Conservation (phyloP, 441 rosid species). For the Hura crepitans region DNA sequence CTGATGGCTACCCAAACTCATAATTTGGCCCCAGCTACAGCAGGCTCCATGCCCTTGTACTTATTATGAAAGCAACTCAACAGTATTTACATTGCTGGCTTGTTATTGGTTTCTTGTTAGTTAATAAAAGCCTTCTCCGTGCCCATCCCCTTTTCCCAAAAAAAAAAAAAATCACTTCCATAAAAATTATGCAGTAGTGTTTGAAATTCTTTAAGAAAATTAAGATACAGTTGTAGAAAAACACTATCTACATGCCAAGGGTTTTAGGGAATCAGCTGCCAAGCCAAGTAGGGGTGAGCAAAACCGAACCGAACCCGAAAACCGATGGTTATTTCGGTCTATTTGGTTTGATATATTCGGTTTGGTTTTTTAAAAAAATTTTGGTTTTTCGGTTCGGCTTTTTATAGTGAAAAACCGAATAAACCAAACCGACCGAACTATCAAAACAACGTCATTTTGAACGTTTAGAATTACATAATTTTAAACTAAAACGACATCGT, state of each 20-base stretch:
- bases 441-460: too few relatives aligned
- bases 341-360: too few relatives aligned
- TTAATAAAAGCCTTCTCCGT: neutral
- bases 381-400: too few relatives aligned
- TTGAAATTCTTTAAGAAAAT: neutral
- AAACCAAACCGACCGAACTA: too few relatives aligned
- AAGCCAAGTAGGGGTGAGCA: neutral
- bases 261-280: neutral
- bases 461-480: too few relatives aligned
- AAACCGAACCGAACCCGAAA: neutral
- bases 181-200: neutral
- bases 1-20: neutral
- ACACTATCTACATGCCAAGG: neutral
- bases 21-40: neutral
- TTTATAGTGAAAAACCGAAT: too few relatives aligned
- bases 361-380: too few relatives aligned
- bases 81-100: neutral
- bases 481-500: too few relatives aligned
- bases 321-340: too few relatives aligned
- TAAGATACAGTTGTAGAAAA: neutral
- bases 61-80: neutral
- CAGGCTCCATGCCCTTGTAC: neutral
- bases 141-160: neutral
- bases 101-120: neutral
- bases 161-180: neutral